phyloP scores from a whole-genome alignment of 2,329 filamentous ascomycete genomes.

The Exophiala xenobiotica region DNA sequence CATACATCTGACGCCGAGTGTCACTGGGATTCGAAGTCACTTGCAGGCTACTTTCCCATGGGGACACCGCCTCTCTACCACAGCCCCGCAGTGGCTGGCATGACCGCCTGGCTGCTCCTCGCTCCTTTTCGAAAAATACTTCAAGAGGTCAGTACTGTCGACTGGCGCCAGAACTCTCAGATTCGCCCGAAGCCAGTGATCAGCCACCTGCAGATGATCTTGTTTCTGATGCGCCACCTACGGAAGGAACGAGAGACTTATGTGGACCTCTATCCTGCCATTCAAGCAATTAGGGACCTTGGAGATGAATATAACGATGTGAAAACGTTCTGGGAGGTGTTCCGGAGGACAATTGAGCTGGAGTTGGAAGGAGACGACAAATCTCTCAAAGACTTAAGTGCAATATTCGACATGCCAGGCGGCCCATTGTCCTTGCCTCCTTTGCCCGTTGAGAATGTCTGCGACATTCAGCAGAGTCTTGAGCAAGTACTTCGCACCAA shows the following conservation, averaged over 20 bases:
- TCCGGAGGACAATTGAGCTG: slow-evolving; percentile 53
- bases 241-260: slow-evolving; percentile 39
- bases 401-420: slow-evolving; percentile 48
- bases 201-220: slow-evolving; percentile 51
- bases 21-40: slow-evolving; percentile 55
- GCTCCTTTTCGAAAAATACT: slow-evolving; percentile 59
- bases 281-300: slow-evolving; percentile 41
- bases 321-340: slow-evolving; percentile 55
- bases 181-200: slow-evolving; percentile 52
- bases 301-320: slow-evolving; percentile 53
- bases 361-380: slow-evolving; percentile 50
- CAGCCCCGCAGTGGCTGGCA: slow-evolving; percentile 52
- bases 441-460: slow-evolving; percentile 40
- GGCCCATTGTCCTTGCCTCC: slow-evolving; percentile 26
- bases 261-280: slow-evolving; percentile 44
- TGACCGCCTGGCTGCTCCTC: slow-evolving; percentile 60
- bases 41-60: slow-evolving; percentile 58
- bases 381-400: slow-evolving; percentile 39
- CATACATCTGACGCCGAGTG: slow-evolving; percentile 52
- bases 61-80: slow-evolving; percentile 47
- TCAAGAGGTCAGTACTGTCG: slow-evolving; percentile 49
- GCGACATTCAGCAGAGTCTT: slow-evolving; percentile 40
- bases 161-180: slow-evolving; percentile 47
- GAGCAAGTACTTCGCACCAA: slow-evolving; percentile 3
- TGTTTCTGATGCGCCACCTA: slow-evolving; percentile 52